These are phyloP conservation scores for Neoboletus brunneissimus DNA, from an alignment of 768 basidiomycete genomes.

Conservation along the genomic window DNA sequence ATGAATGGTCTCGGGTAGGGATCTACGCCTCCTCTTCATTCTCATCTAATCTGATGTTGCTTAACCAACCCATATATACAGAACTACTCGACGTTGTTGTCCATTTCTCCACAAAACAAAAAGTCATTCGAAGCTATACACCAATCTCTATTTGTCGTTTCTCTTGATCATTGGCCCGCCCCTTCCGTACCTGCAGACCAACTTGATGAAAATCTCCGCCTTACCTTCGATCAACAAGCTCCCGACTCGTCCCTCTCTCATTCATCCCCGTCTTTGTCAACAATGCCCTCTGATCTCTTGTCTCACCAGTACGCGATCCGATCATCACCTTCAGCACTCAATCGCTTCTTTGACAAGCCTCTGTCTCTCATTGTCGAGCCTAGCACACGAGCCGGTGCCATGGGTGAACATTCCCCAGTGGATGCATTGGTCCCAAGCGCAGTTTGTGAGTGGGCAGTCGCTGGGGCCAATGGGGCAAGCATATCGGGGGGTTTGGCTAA, in stretches of 20 bases:
- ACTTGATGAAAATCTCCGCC: slow-evolving; percentile 26
- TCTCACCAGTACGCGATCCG: slow-evolving; percentile 76
- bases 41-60: not conserved
- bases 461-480: slow-evolving; percentile 16
- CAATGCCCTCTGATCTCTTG: slow-evolving; percentile 42
- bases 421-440: slow-evolving; percentile 91
- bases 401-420: slow-evolving; percentile 88
- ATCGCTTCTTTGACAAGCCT: slow-evolving; percentile 91
- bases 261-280: slow-evolving; percentile 8
- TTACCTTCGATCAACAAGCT: slow-evolving; percentile 24
- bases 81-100: slow-evolving; percentile 71
- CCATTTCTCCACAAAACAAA: slow-evolving; percentile 64
- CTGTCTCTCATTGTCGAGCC: slow-evolving; percentile 81
- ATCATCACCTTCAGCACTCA: slow-evolving; percentile 61
- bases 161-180: slow-evolving; percentile 71
- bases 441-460: slow-evolving; percentile 77
- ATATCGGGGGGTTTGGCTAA: slow-evolving; percentile 54
- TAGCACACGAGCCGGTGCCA: slow-evolving; percentile 78
- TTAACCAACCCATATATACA: not conserved
- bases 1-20: slow-evolving; percentile 75
- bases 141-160: slow-evolving; percentile 74
- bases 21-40: not conserved
- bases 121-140: slow-evolving; percentile 61
- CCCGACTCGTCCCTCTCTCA: not conserved
- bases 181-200: slow-evolving; percentile 24